Percentiles rank a stretch among this genome's conserved stretches.
These are phyloP conservation scores for Juncus effusus DNA, from an alignment of 176 grass and related monocot species.

Conservation along the genomic window DNA sequence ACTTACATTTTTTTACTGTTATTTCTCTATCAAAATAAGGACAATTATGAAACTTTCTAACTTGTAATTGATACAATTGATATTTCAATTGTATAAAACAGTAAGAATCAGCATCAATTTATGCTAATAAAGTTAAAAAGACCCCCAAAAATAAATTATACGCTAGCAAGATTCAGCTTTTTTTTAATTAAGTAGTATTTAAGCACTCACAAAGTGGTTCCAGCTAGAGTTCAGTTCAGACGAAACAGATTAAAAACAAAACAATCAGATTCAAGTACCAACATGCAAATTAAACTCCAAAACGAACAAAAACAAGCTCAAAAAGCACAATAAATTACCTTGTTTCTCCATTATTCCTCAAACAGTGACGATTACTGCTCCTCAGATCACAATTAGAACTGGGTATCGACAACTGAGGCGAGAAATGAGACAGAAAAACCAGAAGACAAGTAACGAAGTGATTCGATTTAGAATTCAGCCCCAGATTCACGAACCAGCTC, in stretches of 20 bases:
- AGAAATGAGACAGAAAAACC: constrained; percentile 96
- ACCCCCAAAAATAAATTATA: too few relatives aligned
- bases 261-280: neutral
- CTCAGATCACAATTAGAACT: constrained; percentile 40
- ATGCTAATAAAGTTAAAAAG: too few relatives aligned
- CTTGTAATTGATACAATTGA: neutral
- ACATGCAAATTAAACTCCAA: too few relatives aligned
- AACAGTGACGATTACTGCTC: constrained; percentile 39
- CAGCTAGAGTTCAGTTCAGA: neutral
- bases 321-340: constrained; percentile 32
- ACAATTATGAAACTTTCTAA: too few relatives aligned
- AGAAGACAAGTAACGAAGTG: constrained; percentile 93
- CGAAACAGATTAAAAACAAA: neutral
- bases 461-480: constrained; percentile 92
- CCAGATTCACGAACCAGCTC: constrained; percentile 98
- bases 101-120: too few relatives aligned
- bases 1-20: too few relatives aligned
- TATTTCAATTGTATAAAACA: too few relatives aligned
- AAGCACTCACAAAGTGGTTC: neutral
- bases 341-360: constrained; percentile 65
- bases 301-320: neutral
- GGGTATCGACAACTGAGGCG: constrained; percentile 55
- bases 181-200: neutral
- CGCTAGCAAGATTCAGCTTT: too few relatives aligned
- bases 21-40: neutral